These are phyloP conservation scores for Penicillium sp. DNA, from an alignment of 2,329 filamentous ascomycete genomes.

Conservation along the genomic window DNA sequence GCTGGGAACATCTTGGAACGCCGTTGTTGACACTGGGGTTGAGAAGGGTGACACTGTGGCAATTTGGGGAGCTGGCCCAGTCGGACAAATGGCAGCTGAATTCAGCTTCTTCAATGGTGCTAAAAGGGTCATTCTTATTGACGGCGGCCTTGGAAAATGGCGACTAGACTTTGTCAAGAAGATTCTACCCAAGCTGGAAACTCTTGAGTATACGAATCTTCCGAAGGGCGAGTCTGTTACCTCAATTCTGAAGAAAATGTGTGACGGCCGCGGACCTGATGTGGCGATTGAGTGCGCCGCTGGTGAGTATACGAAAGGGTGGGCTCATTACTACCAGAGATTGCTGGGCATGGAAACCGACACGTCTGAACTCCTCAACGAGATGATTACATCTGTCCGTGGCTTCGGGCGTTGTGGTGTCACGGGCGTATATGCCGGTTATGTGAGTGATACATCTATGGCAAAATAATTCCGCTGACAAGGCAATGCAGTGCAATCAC, in stretches of 20 bases:
- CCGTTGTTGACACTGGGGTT: conserved; percentile 79
- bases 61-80: conserved; percentile 81
- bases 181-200: conserved; percentile 66
- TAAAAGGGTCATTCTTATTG: conserved; percentile 74
- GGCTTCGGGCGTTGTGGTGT: conserved; percentile 68
- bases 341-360: conserved; percentile 74
- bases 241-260: conserved; percentile 69
- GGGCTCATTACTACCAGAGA: conserved; percentile 62
- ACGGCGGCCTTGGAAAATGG: conserved; percentile 63
- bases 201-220: conserved; percentile 69
- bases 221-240: conserved; percentile 66
- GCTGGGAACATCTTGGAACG: conserved; percentile 75
- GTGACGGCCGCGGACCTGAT: conserved; percentile 54
- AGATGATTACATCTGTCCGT: conserved; percentile 56
- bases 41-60: conserved; percentile 74
- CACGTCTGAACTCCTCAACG: conserved; percentile 66
- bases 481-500: conserved; percentile 54
- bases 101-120: conserved; percentile 72
- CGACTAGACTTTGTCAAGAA: conserved; percentile 68
- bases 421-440: conserved; percentile 69
- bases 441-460: conserved; percentile 45
- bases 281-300: conserved; percentile 69
- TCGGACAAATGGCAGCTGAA: conserved; percentile 75
- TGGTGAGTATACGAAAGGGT: conserved; percentile 64
- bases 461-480: not conserved